phyloP scores from a whole-genome alignment of 352 stramenopile species.

The Phytophthora pini region DNA sequence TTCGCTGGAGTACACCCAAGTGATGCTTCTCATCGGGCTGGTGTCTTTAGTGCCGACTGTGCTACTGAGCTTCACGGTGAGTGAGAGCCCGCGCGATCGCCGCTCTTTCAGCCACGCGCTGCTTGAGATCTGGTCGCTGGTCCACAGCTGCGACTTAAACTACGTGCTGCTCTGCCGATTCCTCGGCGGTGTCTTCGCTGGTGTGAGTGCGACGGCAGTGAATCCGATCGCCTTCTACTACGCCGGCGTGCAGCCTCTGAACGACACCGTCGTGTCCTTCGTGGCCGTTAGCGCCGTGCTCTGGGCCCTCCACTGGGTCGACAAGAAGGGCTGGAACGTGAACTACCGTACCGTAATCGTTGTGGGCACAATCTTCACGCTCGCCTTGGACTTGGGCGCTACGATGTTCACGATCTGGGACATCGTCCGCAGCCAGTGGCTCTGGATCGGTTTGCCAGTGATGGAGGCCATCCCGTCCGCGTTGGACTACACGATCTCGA shows the following conservation, averaged over 20 bases:
- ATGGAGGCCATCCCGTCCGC: conserved; percentile 56
- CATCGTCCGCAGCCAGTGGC: conserved; percentile 61
- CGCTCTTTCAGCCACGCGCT: conserved; percentile 32
- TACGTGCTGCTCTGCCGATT: conserved; percentile 51
- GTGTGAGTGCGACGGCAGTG: conserved; percentile 44
- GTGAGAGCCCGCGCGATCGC: conserved; percentile 14
- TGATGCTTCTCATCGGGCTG: conserved; percentile 53
- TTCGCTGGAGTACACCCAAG: conserved; percentile 49
- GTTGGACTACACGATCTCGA: conserved; percentile 61
- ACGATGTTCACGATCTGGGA: conserved; percentile 65
- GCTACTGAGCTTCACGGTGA: conserved; percentile 38
- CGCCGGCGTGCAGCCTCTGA: conserved; percentile 53
- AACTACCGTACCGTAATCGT: conserved; percentile 54
- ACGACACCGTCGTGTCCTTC: conserved; percentile 59
- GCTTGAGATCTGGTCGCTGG: conserved; percentile 38
- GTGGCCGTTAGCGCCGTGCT: conserved; percentile 38
- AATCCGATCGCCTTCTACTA: conserved; percentile 57
- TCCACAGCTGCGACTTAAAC: conserved; percentile 42
- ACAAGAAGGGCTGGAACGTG: conserved; percentile 51
- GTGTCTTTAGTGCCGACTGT: conserved; percentile 34
- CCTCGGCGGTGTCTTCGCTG: conserved; percentile 39
- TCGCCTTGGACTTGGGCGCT: conserved; percentile 46
- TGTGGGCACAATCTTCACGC: conserved; percentile 28
- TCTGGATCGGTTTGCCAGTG: conserved; percentile 70
- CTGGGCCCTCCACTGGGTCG: conserved; percentile 30